phyloP scores from a whole-genome alignment of 2,329 filamentous ascomycete species.

The Xylaria sp. region DNA sequence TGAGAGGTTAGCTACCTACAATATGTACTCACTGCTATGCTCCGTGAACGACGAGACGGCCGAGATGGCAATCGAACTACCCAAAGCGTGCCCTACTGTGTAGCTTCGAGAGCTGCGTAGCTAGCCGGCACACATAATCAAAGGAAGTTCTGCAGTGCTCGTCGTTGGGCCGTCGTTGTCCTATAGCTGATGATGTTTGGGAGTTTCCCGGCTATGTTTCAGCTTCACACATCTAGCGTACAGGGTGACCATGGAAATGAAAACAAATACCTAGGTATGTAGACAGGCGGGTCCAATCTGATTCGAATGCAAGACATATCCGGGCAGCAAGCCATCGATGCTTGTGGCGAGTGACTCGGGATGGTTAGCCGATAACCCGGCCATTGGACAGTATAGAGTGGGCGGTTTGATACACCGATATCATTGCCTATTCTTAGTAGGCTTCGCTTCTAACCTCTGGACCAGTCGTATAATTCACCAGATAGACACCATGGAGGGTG shows the following conservation, averaged over 20 bases:
- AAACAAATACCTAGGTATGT: neutral
- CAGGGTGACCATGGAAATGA: neutral
- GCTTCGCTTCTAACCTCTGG: neutral
- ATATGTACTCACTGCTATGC: neutral
- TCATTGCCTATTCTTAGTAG: neutral
- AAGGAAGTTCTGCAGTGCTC: slow-evolving; percentile 4
- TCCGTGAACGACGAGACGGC: neutral
- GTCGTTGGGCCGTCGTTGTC: neutral
- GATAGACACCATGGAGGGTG: neutral
- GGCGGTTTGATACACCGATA: slow-evolving; percentile 4
- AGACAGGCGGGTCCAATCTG: slow-evolving; percentile 1
- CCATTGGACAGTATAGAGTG: slow-evolving; percentile 2
- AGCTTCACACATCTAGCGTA: neutral
- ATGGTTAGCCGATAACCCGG: slow-evolving; percentile 32
- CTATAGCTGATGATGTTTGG: neutral
- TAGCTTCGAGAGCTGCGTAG: slow-evolving; percentile 13
- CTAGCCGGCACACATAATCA: neutral
- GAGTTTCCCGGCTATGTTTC: neutral
- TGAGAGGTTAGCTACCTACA: neutral
- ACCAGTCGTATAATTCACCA: neutral
- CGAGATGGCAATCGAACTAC: neutral
- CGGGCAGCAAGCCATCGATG: neutral
- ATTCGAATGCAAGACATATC: slow-evolving; percentile 9
- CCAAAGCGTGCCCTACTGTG: too few species aligned
- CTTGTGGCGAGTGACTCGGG: slow-evolving; percentile 28